Base-by-base conservation (phyloP, 108 stramenopile genomes). In the Conticribra guillardii region DNA sequence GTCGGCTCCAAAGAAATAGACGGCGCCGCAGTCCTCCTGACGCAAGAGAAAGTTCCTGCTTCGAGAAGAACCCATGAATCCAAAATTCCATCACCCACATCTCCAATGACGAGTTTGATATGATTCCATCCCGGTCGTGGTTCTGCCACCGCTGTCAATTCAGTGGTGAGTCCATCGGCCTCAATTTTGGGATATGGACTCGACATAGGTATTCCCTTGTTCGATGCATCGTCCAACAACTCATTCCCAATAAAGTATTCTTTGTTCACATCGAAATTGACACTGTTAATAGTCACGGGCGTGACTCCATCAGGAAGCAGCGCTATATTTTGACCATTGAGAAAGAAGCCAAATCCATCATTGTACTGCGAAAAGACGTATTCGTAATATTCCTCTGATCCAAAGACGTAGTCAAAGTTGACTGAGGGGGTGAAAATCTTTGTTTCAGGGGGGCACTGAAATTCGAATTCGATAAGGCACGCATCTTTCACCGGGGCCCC, bases 321-420 rank as follows among this genome's bases (percentile, higher is more conserved):
- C 14, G 76, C 76, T 57, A 78, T 73, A 54, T 78, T 78, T 53
- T 72, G 29, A 0, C 51, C 71, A 58, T 78, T 78, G 31, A 78
- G 27, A 23, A 78, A 78, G 53, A 78, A 78, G 0, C 76, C 76
- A 51, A 78, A 71, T 1, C 41, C 76, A 48, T 78, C 76, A 24
- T 73, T 67, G 44, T 67, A 71, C 34, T 66, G 21, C 14, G 64
- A 60, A 41, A 66, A 71, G 17, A 68, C 73, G 58, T 74, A 74
- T 34, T 74, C 73, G 17, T 19, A 17, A 48, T 78, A 78, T 52
- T 78, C 76, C 47, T 78, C 76, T 15, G 76, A 78, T 0, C 64
- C 76, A 66, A 78, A 78, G 9, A 71, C 70, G 33, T 78, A 78
- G 32, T 73, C 52, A 59, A 78, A 75, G 18, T 67, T 66, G 9